Base-by-base conservation (phyloP, 1,284 basidiomycete genomes). In the Malassezia equina region DNA sequence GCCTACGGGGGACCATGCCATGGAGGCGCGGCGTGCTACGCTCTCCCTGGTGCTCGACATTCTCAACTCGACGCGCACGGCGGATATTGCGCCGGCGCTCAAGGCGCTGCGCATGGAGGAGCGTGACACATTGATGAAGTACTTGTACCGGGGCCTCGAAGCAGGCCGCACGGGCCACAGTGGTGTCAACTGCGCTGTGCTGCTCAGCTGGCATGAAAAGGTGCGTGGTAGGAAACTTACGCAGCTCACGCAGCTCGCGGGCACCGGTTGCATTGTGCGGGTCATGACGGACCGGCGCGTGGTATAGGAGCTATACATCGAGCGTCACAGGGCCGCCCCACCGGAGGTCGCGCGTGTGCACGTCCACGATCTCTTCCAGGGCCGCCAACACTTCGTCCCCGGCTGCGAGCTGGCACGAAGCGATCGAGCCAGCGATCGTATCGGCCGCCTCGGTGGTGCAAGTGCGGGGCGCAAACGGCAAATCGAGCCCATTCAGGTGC, bases 71-170 rank as follows among this genome's bases (percentile, higher is more conserved):
- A 95, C 91, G 12, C 90, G 93, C 73, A 81, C 90, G 3, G 80
- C 87, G 7, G 93, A 96, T 62, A 91, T 99, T 55, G 78, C 86
- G 1, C 77, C 77, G 25, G 83, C 87, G 40, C 79, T 96, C 71
- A 86, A 85, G 71, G 75, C 80, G 1, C 81, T 96, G 36, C 81
- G 83, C 7, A 81, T 83, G 58, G 84, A 88, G 44, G 80, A 86
- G 60, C 89, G 94, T 67, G 93, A 95, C 70, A 87, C 84, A 31
- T 79, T 96, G 54, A 98, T 96, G 93, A 95, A 94, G 75, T 98
- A 94, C 73, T 78, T 98, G 23, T 98, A 98, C 83, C 98, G 98
- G 78, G 90, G 86, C 28, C 90, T 89, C 86, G 87, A 68, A 42
- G 49, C 66, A 82, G 43, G 86, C 83, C 43, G 59, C 54, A 81